Conservation (phyloP, 148 eudicot species). For the Talinum fruticosum region DNA sequence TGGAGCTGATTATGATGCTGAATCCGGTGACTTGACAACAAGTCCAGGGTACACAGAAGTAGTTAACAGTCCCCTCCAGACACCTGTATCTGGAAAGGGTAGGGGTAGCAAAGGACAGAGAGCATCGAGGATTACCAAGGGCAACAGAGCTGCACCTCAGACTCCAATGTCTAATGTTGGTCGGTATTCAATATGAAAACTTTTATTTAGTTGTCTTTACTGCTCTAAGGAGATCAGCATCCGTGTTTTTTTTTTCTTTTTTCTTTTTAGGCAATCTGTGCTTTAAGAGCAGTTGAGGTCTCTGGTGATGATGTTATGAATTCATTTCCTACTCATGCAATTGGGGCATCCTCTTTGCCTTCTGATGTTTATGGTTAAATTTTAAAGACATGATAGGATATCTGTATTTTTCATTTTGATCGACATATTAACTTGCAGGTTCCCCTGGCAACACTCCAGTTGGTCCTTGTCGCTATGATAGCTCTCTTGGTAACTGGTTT, state of each 20-base stretch:
- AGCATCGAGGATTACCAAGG: constrained; percentile 53
- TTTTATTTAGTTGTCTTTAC: neutral
- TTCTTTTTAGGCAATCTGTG: no score
- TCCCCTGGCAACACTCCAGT: constrained; percentile 78
- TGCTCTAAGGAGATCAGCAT: neutral
- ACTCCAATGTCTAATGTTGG: constrained; percentile 64
- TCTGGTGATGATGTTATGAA: neutral
- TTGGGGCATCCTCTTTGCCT: neutral
- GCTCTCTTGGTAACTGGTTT: constrained; percentile 66
- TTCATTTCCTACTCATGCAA: neutral
- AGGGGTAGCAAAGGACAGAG: constrained; percentile 53
- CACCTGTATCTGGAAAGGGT: constrained; percentile 71
- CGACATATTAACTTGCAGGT: constrained; percentile 47
- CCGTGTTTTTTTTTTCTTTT: neutral
- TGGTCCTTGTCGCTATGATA: constrained; percentile 93
- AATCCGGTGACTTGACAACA: constrained; percentile 40
- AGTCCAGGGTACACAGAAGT: constrained; percentile 44
- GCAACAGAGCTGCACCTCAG: constrained; percentile 49
- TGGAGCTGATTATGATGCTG: constrained; percentile 43
- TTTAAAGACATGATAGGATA: neutral
- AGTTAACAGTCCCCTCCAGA: constrained; percentile 51
- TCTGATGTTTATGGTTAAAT: neutral
- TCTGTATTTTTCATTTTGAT: neutral
- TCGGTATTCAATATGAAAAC: constrained; percentile 27
- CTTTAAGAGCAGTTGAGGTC: neutral